phyloP scores from a whole-genome alignment of 176 grass and related monocot species.

The Paspalum notatum region DNA sequence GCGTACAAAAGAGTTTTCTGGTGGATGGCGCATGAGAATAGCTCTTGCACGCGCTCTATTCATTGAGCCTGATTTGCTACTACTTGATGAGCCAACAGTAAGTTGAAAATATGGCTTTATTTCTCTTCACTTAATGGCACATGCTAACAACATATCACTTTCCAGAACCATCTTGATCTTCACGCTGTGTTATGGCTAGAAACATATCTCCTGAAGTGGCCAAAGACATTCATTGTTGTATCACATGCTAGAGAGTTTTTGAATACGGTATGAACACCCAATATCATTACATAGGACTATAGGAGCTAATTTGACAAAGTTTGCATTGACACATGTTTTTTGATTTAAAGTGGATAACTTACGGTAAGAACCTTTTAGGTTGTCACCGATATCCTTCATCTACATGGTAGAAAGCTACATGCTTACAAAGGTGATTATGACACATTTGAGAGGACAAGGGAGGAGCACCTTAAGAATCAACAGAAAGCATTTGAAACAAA shows the following conservation, averaged over 20 bases:
- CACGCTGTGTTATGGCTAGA: constrained; percentile 98
- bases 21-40: constrained; percentile 99
- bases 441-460: constrained; percentile 88
- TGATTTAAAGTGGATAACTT: constrained; percentile 38
- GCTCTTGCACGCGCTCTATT: constrained; percentile 93
- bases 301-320: constrained; percentile 24
- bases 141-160: constrained; percentile 40
- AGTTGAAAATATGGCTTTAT: constrained; percentile 6
- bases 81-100: constrained; percentile 98
- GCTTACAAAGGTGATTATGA: constrained; percentile 99
- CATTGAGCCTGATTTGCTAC: constrained; percentile 94
- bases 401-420: constrained; percentile 78
- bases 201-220: constrained; percentile 90
- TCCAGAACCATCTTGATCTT: constrained; percentile 98
- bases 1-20: constrained; percentile 83
- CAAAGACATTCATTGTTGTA: constrained; percentile 97
- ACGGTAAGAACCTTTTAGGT: constrained; percentile 55
- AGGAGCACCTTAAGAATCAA: constrained; percentile 92
- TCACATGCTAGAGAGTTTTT: constrained; percentile 96
- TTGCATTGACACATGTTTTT: constrained; percentile 7
- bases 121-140: constrained; percentile 13
- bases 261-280: constrained; percentile 69
- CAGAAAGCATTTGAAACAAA: constrained; percentile 88
- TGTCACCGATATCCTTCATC: constrained; percentile 94
- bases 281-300: constrained; percentile 6